phyloP scores from a whole-genome alignment of 192 early-diverging fungal species.

The Entomortierella chlamydospora region DNA sequence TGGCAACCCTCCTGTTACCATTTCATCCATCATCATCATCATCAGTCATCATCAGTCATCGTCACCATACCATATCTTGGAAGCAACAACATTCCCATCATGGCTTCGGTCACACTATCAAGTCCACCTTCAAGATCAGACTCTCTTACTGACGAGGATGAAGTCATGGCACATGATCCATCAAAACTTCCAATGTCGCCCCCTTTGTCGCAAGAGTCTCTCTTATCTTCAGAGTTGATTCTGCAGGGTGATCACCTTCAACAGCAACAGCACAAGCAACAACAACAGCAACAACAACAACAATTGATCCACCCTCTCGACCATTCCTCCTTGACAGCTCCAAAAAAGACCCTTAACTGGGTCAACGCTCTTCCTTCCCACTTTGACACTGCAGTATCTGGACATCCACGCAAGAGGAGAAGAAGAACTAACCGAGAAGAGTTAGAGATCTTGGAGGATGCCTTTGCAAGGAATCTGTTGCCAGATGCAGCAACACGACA shows the following conservation, averaged over 20 bases:
- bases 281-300: conserved; percentile 10
- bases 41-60: too few species aligned
- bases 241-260: background rate
- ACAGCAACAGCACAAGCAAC: background rate
- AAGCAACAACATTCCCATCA: background rate
- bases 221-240: background rate
- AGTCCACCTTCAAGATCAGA: conserved; percentile 14
- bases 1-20: background rate
- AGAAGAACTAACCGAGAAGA: conserved; percentile 70
- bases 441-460: conserved; percentile 73
- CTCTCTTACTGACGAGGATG: conserved; percentile 23
- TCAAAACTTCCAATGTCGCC: conserved; percentile 24
- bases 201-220: conserved; percentile 31
- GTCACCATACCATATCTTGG: too few species aligned
- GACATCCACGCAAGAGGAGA: conserved; percentile 47
- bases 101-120: conserved; percentile 5
- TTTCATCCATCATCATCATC: background rate
- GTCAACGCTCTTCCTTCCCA: conserved; percentile 49
- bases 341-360: conserved; percentile 52
- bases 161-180: conserved; percentile 13
- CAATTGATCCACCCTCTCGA: conserved; percentile 32
- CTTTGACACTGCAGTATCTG: conserved; percentile 28
- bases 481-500: conserved; percentile 76
- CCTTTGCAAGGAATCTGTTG: conserved; percentile 75
- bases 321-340: conserved; percentile 5